Conservation (phyloP, 73 alveolate species). For the Blepharisma japonicum region DNA sequence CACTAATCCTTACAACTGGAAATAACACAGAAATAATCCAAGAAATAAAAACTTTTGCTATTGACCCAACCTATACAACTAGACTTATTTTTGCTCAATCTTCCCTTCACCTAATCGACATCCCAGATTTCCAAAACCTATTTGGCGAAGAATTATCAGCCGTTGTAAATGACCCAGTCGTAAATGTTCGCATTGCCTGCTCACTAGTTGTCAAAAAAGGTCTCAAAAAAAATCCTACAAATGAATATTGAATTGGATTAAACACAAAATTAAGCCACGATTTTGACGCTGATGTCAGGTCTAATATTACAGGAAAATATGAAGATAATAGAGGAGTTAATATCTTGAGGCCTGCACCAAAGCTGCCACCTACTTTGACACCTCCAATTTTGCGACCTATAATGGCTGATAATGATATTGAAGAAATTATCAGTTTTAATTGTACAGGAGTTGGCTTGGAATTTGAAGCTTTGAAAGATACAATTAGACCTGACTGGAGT, state of each 20-base stretch:
- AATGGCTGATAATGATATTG: slow-evolving; percentile 2
- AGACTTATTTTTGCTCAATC: too few species aligned
- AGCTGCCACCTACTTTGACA: neutral
- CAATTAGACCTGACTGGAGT: too few species aligned
- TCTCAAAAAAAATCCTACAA: neutral
- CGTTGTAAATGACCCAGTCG: too few species aligned
- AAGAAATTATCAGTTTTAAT: neutral
- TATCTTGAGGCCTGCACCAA: neutral
- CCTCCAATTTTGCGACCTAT: slow-evolving; percentile 2
- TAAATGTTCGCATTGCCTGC: neutral
- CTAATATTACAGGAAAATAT: neutral
- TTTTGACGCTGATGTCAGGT: slow-evolving; percentile 29
- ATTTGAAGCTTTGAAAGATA: too few species aligned
- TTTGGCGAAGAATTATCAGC: too few species aligned
- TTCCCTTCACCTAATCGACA: too few species aligned
- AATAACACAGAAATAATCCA: too few species aligned
- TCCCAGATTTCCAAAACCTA: too few species aligned
- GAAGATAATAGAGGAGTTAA: neutral
- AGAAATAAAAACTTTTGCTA: too few species aligned
- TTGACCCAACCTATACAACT: too few species aligned
- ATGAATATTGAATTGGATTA: neutral
- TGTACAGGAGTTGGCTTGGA: too few species aligned
- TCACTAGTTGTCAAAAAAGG: neutral
- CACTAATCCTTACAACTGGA: too few species aligned
- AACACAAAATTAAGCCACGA: slow-evolving; percentile 9